Evolutionary conservation across 164 flowering plant species (phyloP), one percentile per base, ranked within the genome.

Genomic region (Cinnamomum chago): DNA sequence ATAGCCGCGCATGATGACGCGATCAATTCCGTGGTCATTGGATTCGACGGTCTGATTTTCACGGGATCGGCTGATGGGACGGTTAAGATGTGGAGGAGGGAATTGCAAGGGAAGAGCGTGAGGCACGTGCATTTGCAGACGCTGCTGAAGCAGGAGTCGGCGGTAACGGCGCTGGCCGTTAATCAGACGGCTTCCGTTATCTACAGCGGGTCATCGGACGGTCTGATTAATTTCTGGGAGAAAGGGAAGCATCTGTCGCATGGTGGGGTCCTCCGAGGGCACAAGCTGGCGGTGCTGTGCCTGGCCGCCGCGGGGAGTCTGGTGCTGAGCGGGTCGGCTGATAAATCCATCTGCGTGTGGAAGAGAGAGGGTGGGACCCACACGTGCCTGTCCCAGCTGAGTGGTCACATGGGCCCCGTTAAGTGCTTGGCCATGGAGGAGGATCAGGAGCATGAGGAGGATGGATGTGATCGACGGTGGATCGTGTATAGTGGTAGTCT

Each of bases 41-140:
- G 85, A 23, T 67, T 65, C 2, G 90, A 85, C 0, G 91, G 87
- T 1, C 3, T 89, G 62, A 88, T 92, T 2, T 90, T 88, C 80
- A 88, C 96, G 0, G 98, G 97, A 2, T 91, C 97, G 0, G 98
- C 98, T 0, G 97, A 94, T 75, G 98, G 98, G 2, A 85, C 90
- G 3, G 91, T 92, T 0, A 94, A 92, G 70, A 89, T 82, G 17
- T 93, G 98, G 98, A 71, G 81, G 66, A 70, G 91, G 68, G 90
- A 90, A 75, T 22, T 47, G 18, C 78, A 68, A 0, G 87, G 88
- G 9, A 90, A 86, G 70, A 69, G 71, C 1, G 77, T 82, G 0
- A 85, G 84, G 65, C 98, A 92, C 67, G 0, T 68, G 7, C 50
- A 79, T 3, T 50, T 70, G 1, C 87, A 89, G 70, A 83, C 88